Evolutionary conservation across 2,329 filamentous ascomycete species (phyloP).

Genomic region (Arthroderma sp.): DNA sequence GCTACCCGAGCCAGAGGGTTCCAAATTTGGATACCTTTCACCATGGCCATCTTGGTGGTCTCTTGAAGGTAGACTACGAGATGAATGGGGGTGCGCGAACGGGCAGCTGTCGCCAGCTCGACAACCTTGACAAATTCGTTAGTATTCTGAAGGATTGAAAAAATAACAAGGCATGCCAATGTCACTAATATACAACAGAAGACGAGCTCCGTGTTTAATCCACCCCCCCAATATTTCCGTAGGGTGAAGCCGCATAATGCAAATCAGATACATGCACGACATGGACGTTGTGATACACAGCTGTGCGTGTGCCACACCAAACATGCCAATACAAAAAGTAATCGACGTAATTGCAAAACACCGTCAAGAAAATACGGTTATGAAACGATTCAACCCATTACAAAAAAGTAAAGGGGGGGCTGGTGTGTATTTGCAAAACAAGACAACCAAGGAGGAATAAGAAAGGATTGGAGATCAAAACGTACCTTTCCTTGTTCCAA

Average conservation of each 20-base stretch:
- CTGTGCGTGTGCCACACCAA: conserved; percentile 4
- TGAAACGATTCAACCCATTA: too few relatives aligned
- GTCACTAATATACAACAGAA: neutral
- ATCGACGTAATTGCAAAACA: conserved; percentile 8
- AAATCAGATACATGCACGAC: conserved; percentile 1
- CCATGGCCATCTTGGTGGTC: neutral
- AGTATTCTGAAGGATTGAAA: too few relatives aligned
- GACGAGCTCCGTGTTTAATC: neutral
- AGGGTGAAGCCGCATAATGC: neutral
- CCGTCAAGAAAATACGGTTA: conserved; percentile 3
- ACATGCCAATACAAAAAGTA: conserved; percentile 40
- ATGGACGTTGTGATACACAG: conserved; percentile 2
- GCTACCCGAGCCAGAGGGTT: neutral
- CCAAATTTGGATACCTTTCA: neutral
- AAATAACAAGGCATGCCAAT: neutral
- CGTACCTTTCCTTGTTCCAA: conserved; percentile 28
- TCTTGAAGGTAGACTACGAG: neutral
- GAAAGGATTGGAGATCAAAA: too few relatives aligned
- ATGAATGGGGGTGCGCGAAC: neutral
- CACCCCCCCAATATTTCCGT: neutral
- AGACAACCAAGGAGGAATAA: too few relatives aligned
- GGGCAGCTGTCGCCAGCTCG: neutral
- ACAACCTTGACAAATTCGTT: too few relatives aligned
- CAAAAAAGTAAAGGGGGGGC: too few relatives aligned
- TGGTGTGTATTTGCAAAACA: too few relatives aligned